Evolutionary conservation across 2,329 filamentous ascomycete species (phyloP).

Genomic region (Metarhizium guizhouense): DNA sequence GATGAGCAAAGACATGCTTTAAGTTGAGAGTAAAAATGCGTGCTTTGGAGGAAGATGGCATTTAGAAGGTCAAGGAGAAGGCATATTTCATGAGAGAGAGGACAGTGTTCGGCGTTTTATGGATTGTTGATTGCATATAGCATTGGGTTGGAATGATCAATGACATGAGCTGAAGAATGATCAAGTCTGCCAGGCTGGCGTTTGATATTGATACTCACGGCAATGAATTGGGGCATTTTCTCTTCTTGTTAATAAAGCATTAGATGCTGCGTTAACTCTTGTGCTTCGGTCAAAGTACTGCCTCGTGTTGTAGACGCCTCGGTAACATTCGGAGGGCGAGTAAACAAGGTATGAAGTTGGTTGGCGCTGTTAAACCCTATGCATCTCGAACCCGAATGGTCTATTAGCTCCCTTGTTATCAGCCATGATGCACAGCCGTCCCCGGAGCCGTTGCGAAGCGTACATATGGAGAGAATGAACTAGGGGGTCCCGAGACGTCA

Average conservation of each 20-base stretch:
- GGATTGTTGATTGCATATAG: conserved; percentile 5
- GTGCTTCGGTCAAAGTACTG: neutral
- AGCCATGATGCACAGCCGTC: too few relatives aligned
- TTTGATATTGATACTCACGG: neutral
- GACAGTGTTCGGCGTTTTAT: neutral
- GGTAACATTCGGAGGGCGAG: too few relatives aligned
- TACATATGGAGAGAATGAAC: too few relatives aligned
- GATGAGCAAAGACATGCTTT: conserved; percentile 39
- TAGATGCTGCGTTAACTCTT: neutral
- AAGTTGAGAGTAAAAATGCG: conserved; percentile 4
- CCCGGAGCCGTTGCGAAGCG: too few relatives aligned
- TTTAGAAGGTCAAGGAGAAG: neutral
- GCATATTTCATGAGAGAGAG: neutral
- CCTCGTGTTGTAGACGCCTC: too few relatives aligned
- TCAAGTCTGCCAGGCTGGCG: neutral
- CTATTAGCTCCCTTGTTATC: too few relatives aligned
- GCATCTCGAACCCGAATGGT: too few relatives aligned
- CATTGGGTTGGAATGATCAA: conserved; percentile 4
- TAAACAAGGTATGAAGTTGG: too few relatives aligned
- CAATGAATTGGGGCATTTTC: neutral
- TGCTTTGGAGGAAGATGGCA: neutral
- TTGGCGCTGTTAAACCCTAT: too few relatives aligned
- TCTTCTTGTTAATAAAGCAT: neutral
- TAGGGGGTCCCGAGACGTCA: too few relatives aligned
- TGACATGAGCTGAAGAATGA: neutral